phyloP scores from a whole-genome alignment of 2,329 filamentous ascomycete species.

The Arthrocladium fulminans region DNA sequence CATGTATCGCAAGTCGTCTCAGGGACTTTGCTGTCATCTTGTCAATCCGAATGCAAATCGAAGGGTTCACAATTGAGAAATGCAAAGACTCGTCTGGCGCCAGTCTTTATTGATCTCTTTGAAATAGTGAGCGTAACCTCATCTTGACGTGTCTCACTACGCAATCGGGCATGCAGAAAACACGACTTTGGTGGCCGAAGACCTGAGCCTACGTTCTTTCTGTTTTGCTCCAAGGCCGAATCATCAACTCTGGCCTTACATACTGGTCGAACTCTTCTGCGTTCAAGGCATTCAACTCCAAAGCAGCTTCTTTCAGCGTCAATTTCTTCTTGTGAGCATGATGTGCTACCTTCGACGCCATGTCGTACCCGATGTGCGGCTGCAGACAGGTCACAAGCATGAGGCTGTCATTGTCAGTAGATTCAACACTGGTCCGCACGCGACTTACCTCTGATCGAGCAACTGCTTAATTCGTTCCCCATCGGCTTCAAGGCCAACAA shows the following conservation, averaged over 20 bases:
- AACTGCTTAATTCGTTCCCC: constrained; percentile 73
- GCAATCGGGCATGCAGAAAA: too few species aligned
- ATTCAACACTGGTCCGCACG: not conserved
- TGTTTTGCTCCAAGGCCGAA: too few species aligned
- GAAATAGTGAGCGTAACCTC: too few species aligned
- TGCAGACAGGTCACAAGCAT: constrained; percentile 91
- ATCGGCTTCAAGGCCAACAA: constrained; percentile 69
- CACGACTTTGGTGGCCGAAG: too few species aligned
- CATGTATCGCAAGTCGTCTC: too few species aligned
- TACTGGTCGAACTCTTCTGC: constrained; percentile 70
- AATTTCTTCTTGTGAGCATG: constrained; percentile 90
- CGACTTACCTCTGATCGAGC: constrained; percentile 69
- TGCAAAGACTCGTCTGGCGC: too few species aligned
- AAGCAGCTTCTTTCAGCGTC: constrained; percentile 72
- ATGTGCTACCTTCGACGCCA: constrained; percentile 80
- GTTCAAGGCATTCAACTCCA: constrained; percentile 74
- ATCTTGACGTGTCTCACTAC: too few species aligned
- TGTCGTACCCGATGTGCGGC: constrained; percentile 80
- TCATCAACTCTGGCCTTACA: constrained; percentile 77
- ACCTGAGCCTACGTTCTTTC: too few species aligned
- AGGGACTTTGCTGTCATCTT: too few species aligned
- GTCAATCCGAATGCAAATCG: too few species aligned
- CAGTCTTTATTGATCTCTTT: too few species aligned
- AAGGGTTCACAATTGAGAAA: too few species aligned
- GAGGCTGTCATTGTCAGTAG: constrained; percentile 43